Evolutionary conservation across 768 basidiomycete genomes (phyloP).

Genomic region (Leccinum fibrillosum): DNA sequence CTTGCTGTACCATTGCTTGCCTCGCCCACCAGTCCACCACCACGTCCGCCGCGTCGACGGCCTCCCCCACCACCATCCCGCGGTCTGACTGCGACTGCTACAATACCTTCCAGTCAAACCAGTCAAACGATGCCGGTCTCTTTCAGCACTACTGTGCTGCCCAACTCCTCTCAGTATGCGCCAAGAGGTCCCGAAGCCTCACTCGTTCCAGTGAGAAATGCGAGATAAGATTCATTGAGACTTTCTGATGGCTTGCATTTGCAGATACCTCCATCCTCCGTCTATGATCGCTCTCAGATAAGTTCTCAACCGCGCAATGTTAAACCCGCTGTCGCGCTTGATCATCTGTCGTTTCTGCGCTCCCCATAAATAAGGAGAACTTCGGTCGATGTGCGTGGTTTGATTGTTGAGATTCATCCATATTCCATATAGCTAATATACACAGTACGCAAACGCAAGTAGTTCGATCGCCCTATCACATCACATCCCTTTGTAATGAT

Average conservation of each 20-base stretch:
- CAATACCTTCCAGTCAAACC: not conserved
- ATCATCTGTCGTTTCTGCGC: not conserved
- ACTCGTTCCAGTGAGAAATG: not conserved
- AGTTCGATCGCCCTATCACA: not conserved
- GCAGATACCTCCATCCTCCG: not conserved
- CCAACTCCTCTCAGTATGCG: conserved; percentile 27
- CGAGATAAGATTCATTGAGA: not conserved
- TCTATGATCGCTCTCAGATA: not conserved
- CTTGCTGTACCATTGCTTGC: not conserved
- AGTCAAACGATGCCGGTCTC: not conserved
- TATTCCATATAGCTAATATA: conserved; percentile 4
- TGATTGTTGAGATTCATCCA: not conserved
- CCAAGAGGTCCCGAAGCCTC: conserved; percentile 19
- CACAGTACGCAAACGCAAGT: not conserved
- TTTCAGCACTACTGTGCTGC: not conserved
- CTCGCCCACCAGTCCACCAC: conserved; percentile 7
- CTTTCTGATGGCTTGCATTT: not conserved
- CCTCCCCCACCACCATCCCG: conserved; percentile 18
- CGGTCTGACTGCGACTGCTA: not conserved
- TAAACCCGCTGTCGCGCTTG: not conserved
- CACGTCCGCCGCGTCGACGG: conserved; percentile 11
- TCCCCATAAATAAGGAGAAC: not conserved
- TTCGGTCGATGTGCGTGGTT: conserved; percentile 6
- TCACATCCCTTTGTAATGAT: not conserved
- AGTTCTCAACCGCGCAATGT: not conserved